phyloP scores from a whole-genome alignment of 2,329 filamentous ascomycete genomes.

The Aureobasidium sp. region DNA sequence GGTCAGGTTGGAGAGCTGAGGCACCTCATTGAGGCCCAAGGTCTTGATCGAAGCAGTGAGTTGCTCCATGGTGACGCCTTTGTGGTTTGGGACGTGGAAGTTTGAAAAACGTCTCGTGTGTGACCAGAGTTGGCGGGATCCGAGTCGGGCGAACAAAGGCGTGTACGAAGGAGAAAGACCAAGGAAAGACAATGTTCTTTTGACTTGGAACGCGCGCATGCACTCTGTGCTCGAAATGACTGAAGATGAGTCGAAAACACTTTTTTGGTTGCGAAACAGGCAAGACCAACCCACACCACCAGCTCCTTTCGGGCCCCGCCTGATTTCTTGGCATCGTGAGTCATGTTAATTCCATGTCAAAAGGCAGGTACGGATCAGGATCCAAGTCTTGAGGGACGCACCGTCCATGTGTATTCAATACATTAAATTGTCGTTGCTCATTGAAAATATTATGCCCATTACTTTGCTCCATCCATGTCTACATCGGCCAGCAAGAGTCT shows the following conservation, averaged over 20 bases:
- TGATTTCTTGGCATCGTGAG: background rate
- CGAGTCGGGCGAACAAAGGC: background rate
- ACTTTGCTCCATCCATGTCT: background rate
- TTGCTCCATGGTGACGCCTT: conserved; percentile 22
- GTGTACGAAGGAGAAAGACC: background rate
- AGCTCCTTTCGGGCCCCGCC: background rate
- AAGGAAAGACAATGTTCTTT: conserved; percentile 7
- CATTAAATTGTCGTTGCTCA: background rate
- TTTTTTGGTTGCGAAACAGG: conserved; percentile 4
- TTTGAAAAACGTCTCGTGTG: background rate
- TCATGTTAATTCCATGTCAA: background rate
- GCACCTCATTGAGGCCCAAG: conserved; percentile 31
- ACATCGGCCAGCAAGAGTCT: background rate
- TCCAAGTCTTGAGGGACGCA: background rate
- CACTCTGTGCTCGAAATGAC: background rate
- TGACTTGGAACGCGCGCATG: conserved; percentile 6
- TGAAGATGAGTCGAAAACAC: conserved; percentile 6
- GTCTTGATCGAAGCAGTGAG: conserved; percentile 28
- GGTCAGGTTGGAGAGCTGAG: conserved; percentile 32
- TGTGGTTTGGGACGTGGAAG: background rate
- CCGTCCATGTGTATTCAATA: background rate
- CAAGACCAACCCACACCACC: background rate
- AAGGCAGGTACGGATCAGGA: background rate
- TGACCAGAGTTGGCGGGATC: background rate
- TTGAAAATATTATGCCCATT: background rate